Conservation (phyloP, 106 monocot genomes). For the Acanthochlamys bracteata region DNA sequence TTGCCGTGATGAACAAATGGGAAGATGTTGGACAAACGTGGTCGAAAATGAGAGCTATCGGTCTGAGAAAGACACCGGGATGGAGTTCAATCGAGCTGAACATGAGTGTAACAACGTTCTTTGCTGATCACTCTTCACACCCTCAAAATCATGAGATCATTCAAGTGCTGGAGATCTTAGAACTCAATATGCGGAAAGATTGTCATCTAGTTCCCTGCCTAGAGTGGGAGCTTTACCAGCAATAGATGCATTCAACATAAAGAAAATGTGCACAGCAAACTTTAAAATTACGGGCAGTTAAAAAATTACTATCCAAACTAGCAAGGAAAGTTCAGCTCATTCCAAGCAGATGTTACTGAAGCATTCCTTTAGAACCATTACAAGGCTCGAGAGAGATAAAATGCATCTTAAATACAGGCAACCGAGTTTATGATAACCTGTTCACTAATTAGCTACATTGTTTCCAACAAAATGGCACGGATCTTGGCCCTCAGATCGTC, state of each 20-base stretch:
- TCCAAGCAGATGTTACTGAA: no score
- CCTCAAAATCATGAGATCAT: slow-evolving; percentile 25
- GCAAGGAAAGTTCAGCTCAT: no score
- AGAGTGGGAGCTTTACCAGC: no score
- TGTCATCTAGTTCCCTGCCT: not conserved
- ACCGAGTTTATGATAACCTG: no score
- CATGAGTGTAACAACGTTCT: slow-evolving; percentile 38
- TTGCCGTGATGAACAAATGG: slow-evolving; percentile 46
- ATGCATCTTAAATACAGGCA: no score
- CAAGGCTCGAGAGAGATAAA: no score
- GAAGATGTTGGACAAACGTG: slow-evolving; percentile 40
- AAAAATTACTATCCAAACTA: no score
- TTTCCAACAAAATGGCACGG: slow-evolving; percentile 78
- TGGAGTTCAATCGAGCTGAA: slow-evolving; percentile 68
- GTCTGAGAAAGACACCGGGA: slow-evolving; percentile 62
- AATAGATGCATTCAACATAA: no score
- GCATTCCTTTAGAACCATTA: no score
- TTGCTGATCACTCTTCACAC: slow-evolving; percentile 36
- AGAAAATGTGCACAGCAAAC: no score
- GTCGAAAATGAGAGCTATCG: slow-evolving; percentile 42
- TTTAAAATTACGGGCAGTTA: no score
- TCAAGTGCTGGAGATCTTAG: slow-evolving; percentile 24
- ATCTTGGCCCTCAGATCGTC: slow-evolving; percentile 78
- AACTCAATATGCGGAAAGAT: slow-evolving; percentile 38
- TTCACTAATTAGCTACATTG: slow-evolving; percentile 19